Evolutionary conservation across 2,329 filamentous ascomycete species (phyloP).

Genomic region (Aspergillus sp.): DNA sequence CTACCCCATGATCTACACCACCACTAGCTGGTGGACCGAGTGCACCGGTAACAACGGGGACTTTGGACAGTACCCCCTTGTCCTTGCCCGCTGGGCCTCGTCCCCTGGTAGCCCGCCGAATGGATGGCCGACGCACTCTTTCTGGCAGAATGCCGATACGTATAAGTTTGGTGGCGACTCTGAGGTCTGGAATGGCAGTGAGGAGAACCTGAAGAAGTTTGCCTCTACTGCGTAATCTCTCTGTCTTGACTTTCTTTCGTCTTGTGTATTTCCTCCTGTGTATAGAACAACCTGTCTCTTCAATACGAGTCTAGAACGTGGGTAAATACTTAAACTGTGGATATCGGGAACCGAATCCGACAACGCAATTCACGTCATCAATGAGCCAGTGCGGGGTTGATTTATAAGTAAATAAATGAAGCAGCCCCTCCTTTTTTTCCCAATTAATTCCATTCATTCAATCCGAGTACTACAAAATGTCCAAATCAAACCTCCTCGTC

Average conservation of each 20-base stretch:
- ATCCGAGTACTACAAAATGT: background rate
- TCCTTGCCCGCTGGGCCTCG: conserved; percentile 47
- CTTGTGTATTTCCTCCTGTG: too few species aligned
- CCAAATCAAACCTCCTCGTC: conserved; percentile 22
- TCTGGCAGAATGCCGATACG: conserved; percentile 21
- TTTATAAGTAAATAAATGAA: background rate
- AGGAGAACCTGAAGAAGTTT: conserved; percentile 16
- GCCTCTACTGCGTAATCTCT: background rate
- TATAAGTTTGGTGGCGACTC: conserved; percentile 21
- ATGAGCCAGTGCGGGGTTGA: background rate
- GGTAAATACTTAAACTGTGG: background rate
- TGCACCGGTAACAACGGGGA: conserved; percentile 53
- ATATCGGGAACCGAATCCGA: background rate
- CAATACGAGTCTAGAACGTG: background rate
- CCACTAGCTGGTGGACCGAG: conserved; percentile 52
- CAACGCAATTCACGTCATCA: background rate
- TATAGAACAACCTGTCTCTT: too few species aligned
- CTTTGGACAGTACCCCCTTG: conserved; percentile 50
- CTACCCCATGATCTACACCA: conserved; percentile 55
- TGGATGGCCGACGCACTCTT: conserved; percentile 34
- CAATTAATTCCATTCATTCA: background rate
- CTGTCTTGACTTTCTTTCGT: too few species aligned
- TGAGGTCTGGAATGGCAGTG: conserved; percentile 19
- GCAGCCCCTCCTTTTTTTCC: background rate
- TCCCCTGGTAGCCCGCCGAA: conserved; percentile 47